A percentile compares a stretch with the other conserved stretches of the same genome.
phyloP scores from a whole-genome alignment of 805 yeast species.

The Yamadazyma scolyti region DNA sequence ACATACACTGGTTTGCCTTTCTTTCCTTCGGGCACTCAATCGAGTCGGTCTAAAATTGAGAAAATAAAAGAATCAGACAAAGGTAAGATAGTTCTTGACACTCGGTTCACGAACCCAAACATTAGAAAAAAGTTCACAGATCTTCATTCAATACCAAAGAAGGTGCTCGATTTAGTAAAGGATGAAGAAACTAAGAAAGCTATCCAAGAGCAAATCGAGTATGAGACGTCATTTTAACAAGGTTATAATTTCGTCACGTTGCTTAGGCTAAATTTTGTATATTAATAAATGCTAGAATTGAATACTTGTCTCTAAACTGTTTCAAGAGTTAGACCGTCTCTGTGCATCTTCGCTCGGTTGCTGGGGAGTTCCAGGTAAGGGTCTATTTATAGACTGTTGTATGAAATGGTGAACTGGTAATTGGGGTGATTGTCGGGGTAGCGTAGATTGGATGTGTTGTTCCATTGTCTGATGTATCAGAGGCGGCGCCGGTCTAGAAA shows the following conservation, averaged over 20 bases:
- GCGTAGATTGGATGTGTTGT: too few relatives aligned
- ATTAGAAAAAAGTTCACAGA: constrained; percentile 61
- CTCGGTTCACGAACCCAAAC: constrained; percentile 39
- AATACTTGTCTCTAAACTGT: too few relatives aligned
- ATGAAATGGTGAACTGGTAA: too few relatives aligned
- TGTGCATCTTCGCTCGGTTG: too few relatives aligned
- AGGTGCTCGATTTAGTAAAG: constrained; percentile 51
- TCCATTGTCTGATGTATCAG: too few relatives aligned
- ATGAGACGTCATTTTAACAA: constrained; percentile 30
- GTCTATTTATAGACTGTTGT: too few relatives aligned
- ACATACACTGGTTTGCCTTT: constrained; percentile 81
- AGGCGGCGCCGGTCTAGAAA: too few relatives aligned
- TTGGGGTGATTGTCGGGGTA: too few relatives aligned
- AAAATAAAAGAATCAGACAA: constrained; percentile 21
- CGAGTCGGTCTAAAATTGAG: constrained; percentile 39
- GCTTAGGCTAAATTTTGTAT: too few relatives aligned
- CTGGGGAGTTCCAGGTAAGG: too few relatives aligned
- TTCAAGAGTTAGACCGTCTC: too few relatives aligned
- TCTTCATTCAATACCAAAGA: constrained; percentile 52
- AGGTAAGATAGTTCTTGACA: constrained; percentile 42
- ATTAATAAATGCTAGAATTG: too few relatives aligned
- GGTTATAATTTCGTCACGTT: neutral
- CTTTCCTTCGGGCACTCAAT: constrained; percentile 74
- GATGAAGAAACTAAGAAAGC: constrained; percentile 58
- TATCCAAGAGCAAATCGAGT: constrained; percentile 56